Conservation (phyloP, 1,139 yeast genomes). For the Yamadazyma atlantica region DNA sequence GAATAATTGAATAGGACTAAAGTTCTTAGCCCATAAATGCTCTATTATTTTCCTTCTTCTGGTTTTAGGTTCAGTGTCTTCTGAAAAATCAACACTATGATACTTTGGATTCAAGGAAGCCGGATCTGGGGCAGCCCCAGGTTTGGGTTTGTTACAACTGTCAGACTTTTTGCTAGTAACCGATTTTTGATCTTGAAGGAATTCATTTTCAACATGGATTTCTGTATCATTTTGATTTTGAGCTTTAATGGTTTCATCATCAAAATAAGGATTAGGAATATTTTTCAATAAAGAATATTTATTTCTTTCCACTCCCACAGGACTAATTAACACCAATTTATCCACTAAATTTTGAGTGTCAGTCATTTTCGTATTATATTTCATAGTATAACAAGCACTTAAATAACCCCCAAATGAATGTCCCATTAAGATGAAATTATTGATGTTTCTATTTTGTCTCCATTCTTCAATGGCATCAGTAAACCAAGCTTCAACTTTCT, state of each 20-base stretch:
- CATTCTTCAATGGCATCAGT: constrained; percentile 82
- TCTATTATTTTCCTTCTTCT: constrained; percentile 25
- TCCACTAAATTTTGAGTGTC: constrained; percentile 33
- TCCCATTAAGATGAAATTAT: constrained; percentile 72
- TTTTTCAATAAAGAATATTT: constrained; percentile 29
- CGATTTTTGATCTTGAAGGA: constrained; percentile 6
- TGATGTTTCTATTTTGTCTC: constrained; percentile 59
- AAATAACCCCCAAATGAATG: constrained; percentile 94
- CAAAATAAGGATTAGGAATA: constrained; percentile 17
- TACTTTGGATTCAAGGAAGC: constrained; percentile 12
- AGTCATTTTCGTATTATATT: constrained; percentile 44
- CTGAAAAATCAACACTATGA: constrained; percentile 7
- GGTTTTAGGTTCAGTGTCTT: constrained; percentile 14
- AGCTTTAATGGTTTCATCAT: constrained; percentile 24
- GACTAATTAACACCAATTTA: constrained; percentile 44
- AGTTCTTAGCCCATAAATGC: constrained; percentile 37
- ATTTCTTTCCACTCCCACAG: constrained; percentile 47
- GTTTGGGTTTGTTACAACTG: no score
- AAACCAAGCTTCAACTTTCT: constrained; percentile 70
- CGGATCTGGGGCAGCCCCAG: no score
- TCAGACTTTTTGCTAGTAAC: no score
- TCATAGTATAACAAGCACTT: constrained; percentile 72
- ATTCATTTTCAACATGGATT: constrained; percentile 14
- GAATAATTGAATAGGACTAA: constrained; percentile 38
- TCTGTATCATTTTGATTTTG: constrained; percentile 29